Percentiles rank a stretch among this genome's conserved stretches.
phyloP scores from a whole-genome alignment of 345 rosid genomes.

The Populus nigra region DNA sequence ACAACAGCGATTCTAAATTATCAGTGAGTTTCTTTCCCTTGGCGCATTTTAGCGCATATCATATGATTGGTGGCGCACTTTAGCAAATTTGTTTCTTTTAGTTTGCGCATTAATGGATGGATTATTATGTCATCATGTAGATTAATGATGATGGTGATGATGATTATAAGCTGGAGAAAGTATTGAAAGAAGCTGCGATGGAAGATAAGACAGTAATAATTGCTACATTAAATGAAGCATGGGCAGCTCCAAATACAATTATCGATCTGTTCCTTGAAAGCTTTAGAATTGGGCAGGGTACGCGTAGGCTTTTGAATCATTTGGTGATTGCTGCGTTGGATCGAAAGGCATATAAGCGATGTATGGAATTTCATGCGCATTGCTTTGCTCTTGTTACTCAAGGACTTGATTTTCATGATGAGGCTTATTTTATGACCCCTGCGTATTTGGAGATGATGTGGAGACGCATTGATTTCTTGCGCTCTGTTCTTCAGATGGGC shows the following conservation, averaged over 20 bases:
- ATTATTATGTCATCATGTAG: neutral
- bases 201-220: slow-evolving; percentile 60
- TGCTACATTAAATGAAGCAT: slow-evolving; percentile 79
- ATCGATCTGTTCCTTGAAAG: slow-evolving; percentile 78
- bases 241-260: slow-evolving; percentile 66
- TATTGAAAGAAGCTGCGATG: slow-evolving; percentile 59
- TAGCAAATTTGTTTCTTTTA: neutral
- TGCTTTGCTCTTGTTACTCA: slow-evolving; percentile 70
- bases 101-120: neutral
- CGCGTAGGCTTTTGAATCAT: slow-evolving; percentile 58
- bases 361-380: slow-evolving; percentile 50
- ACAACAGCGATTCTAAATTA: neutral
- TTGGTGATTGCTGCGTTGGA: slow-evolving; percentile 78
- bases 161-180: slow-evolving; percentile 52
- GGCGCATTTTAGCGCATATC: neutral
- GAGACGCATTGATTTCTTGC: slow-evolving; percentile 77
- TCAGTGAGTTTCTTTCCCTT: slow-evolving; percentile 8
- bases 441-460: slow-evolving; percentile 91
- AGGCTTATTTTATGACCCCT: slow-evolving; percentile 84
- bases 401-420: slow-evolving; percentile 61
- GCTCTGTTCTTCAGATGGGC: slow-evolving; percentile 76
- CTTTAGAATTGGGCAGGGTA: slow-evolving; percentile 60
- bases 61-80: neutral
- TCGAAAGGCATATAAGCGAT: slow-evolving; percentile 57
- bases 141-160: neutral